Percentiles rank a stretch among this genome's conserved stretches.
Conservation (phyloP, 1,284 basidiomycete genomes). For the Phylloporus gajari region DNA sequence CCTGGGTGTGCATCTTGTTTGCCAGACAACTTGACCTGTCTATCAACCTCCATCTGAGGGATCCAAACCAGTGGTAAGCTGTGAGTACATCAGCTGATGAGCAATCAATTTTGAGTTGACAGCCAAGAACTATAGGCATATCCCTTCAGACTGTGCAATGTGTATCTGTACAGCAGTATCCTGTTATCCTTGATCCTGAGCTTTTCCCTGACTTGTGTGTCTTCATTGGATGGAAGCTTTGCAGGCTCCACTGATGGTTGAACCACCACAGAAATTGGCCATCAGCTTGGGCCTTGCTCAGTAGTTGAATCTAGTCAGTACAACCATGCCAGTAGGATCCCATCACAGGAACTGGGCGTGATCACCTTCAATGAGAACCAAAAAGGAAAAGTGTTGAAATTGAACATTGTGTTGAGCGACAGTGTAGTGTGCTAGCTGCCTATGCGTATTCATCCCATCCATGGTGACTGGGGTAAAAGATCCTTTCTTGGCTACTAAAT, state of each 20-base stretch:
- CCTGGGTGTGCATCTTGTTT: too few relatives aligned
- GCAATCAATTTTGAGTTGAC: background rate
- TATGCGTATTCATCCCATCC: background rate
- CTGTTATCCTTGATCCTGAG: background rate
- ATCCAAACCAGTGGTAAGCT: too few relatives aligned
- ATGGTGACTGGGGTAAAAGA: background rate
- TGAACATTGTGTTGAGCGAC: slow-evolving; percentile 19
- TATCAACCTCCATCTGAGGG: too few relatives aligned
- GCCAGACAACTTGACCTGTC: too few relatives aligned
- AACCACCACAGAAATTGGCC: background rate
- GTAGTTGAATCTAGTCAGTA: slow-evolving; percentile 32
- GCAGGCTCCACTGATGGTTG: background rate
- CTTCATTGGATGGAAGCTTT: background rate
- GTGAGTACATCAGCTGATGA: too few relatives aligned
- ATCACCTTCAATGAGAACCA: slow-evolving; percentile 18
- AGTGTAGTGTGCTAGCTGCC: slow-evolving; percentile 16
- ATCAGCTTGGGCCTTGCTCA: background rate
- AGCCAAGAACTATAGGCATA: background rate
- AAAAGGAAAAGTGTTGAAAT: slow-evolving; percentile 29
- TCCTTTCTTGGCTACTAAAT: background rate
- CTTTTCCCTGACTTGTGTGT: background rate
- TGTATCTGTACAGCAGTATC: background rate
- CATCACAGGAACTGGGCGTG: slow-evolving; percentile 35
- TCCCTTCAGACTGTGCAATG: background rate
- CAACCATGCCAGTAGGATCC: slow-evolving; percentile 32